These are phyloP conservation scores for Adansonia grandidieri DNA, from an alignment of 441 rosid genomes.

Conservation along the genomic window DNA sequence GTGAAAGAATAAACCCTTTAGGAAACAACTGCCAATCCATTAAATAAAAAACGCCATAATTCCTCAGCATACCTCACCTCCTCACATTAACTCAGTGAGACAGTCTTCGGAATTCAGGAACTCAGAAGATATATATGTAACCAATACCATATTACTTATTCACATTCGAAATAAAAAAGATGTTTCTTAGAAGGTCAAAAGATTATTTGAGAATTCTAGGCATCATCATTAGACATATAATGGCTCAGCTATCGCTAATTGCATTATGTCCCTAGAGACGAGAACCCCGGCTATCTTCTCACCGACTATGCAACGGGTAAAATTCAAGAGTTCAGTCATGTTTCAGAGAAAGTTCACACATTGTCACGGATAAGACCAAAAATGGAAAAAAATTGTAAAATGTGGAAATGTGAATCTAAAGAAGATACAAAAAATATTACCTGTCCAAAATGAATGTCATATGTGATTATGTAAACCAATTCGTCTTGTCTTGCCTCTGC, in stretches of 20 bases:
- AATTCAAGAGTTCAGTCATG: neutral
- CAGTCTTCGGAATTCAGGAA: neutral
- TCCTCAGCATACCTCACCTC: neutral
- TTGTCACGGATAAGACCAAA: neutral
- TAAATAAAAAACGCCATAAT: neutral
- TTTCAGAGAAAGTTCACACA: neutral
- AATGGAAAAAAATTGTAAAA: neutral
- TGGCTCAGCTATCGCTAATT: neutral
- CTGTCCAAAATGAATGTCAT: conserved; percentile 81
- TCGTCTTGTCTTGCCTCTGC: conserved; percentile 83
- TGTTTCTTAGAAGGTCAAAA: neutral
- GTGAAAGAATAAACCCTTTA: neutral
- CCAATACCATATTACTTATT: conserved; percentile 7
- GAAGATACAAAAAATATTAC: conserved; percentile 37
- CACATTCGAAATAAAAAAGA: neutral
- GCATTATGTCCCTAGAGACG: neutral
- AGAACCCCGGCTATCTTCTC: neutral
- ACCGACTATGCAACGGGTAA: neutral
- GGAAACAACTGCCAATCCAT: conserved; percentile 13
- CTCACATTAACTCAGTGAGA: neutral
- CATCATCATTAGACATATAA: neutral
- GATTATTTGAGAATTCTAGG: neutral
- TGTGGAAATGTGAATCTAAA: neutral
- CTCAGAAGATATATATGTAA: neutral
- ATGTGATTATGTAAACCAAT: conserved; percentile 66